These are phyloP conservation scores for Haematococcus sp. DNA, from an alignment of 139 green algal genomes.

Conservation along the genomic window DNA sequence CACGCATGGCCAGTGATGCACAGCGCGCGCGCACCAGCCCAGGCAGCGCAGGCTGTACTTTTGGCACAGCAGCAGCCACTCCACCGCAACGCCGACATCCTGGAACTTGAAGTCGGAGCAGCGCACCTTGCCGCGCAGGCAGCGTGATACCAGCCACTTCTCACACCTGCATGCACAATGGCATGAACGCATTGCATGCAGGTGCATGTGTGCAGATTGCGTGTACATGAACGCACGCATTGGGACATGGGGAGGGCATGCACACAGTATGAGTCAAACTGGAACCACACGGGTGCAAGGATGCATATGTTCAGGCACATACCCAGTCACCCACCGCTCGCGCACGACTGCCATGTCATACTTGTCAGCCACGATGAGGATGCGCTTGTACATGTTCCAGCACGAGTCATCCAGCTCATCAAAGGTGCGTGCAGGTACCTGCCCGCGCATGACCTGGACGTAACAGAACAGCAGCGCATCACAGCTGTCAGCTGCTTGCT, in stretches of 20 bases:
- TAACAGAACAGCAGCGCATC: too few species aligned
- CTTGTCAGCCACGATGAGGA: slow-evolving; percentile 8
- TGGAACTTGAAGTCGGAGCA: slow-evolving; percentile 4
- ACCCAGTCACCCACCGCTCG: neutral
- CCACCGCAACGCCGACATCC: neutral
- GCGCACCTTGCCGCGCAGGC: slow-evolving; percentile 2
- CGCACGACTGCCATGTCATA: neutral
- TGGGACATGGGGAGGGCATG: too few species aligned
- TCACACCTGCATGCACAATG: slow-evolving; percentile 1
- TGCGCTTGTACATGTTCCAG: slow-evolving; percentile 5
- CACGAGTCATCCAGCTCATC: neutral
- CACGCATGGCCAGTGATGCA: too few species aligned
- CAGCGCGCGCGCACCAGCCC: too few species aligned
- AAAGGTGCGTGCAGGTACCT: slow-evolving; percentile 3
- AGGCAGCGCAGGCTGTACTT: too few species aligned
- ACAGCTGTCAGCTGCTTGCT: too few species aligned
- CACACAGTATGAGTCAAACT: too few species aligned
- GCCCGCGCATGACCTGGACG: neutral
- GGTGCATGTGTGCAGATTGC: neutral
- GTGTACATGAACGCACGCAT: too few species aligned
- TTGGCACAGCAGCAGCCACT: neutral
- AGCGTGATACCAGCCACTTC: slow-evolving; percentile 11
- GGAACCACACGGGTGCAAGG: too few species aligned
- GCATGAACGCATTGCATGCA: neutral
- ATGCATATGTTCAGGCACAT: too few species aligned